These are phyloP conservation scores for Aspergillus transmontanensis DNA, from an alignment of 2,329 filamentous ascomycete genomes.

Conservation along the genomic window DNA sequence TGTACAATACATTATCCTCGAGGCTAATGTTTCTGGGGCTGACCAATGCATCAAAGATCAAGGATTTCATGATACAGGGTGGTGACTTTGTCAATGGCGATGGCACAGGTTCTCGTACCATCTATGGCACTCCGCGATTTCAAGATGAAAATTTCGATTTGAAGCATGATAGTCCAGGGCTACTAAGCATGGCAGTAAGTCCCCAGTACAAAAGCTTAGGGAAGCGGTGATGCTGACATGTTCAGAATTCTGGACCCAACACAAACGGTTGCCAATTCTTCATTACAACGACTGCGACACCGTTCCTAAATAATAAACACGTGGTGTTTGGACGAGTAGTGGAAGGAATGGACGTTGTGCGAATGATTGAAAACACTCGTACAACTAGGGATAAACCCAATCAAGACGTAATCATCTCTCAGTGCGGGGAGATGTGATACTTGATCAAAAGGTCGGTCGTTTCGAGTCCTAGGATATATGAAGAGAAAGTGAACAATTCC, in stretches of 20 bases:
- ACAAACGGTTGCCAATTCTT: slow-evolving; percentile 98
- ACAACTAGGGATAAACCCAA: slow-evolving; percentile 83
- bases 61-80: slow-evolving; percentile 96
- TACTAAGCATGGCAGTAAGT: slow-evolving; percentile 91
- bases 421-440: slow-evolving; percentile 88
- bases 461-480: neutral
- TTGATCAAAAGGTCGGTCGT: neutral
- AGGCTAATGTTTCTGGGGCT: neutral
- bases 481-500: neutral
- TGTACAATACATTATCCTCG: slow-evolving; percentile 36
- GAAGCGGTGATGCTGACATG: slow-evolving; percentile 6
- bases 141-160: slow-evolving; percentile 86
- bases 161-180: slow-evolving; percentile 75
- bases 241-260: slow-evolving; percentile 82
- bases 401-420: slow-evolving; percentile 77
- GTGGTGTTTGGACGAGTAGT: slow-evolving; percentile 92
- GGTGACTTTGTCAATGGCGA: slow-evolving; percentile 95
- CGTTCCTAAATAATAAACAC: slow-evolving; percentile 89
- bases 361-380: slow-evolving; percentile 89
- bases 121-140: slow-evolving; percentile 84
- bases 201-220: neutral
- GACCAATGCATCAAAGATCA: slow-evolving; percentile 63
- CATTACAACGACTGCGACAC: slow-evolving; percentile 85
- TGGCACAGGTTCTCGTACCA: slow-evolving; percentile 83
- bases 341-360: slow-evolving; percentile 86